A percentile compares a stretch with the other conserved stretches of the same genome.
Conservation (phyloP, 495 filamentous ascomycete genomes). For the Talaromyces ruber region DNA sequence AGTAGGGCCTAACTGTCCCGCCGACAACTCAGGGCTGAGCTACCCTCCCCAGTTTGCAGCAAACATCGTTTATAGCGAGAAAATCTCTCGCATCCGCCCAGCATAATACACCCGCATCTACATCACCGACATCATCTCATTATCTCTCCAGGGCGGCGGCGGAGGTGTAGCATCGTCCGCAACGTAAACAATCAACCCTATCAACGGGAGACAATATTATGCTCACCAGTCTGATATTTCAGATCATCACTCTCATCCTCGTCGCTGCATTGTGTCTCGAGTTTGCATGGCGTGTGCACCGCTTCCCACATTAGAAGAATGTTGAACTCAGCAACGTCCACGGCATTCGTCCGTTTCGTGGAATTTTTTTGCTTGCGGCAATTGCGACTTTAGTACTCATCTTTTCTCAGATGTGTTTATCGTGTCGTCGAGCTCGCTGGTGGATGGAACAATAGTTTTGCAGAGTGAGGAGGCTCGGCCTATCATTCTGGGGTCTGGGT, state of each 20-base stretch:
- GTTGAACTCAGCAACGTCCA: not conserved
- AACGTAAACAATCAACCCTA: conserved; percentile 11
- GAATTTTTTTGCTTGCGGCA: conserved; percentile 30
- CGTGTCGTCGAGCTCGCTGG: conserved; percentile 54
- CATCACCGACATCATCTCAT: conserved; percentile 41
- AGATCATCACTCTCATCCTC: conserved; percentile 41
- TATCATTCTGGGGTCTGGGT: conserved; percentile 51
- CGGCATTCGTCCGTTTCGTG: conserved; percentile 20
- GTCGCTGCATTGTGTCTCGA: conserved; percentile 44
- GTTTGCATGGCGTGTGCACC: conserved; percentile 34
- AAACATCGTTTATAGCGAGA: conserved; percentile 28
- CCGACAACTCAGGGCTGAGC: not conserved
- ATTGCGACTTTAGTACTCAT: conserved; percentile 39
- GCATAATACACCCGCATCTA: conserved; percentile 44
- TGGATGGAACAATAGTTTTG: conserved; percentile 48
- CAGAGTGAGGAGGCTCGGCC: conserved; percentile 52
- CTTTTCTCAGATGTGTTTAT: conserved; percentile 52
- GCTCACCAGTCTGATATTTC: conserved; percentile 46
- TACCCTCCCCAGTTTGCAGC: not conserved
- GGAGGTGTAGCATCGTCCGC: conserved; percentile 44
- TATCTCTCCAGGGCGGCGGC: conserved; percentile 47
- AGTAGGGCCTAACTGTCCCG: conserved; percentile 1
- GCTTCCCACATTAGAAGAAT: not conserved
- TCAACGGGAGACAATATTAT: conserved; percentile 39
- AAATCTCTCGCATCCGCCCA: conserved; percentile 39